These are phyloP conservation scores for Mycena crocata DNA, from an alignment of 768 basidiomycete genomes.

Conservation along the genomic window DNA sequence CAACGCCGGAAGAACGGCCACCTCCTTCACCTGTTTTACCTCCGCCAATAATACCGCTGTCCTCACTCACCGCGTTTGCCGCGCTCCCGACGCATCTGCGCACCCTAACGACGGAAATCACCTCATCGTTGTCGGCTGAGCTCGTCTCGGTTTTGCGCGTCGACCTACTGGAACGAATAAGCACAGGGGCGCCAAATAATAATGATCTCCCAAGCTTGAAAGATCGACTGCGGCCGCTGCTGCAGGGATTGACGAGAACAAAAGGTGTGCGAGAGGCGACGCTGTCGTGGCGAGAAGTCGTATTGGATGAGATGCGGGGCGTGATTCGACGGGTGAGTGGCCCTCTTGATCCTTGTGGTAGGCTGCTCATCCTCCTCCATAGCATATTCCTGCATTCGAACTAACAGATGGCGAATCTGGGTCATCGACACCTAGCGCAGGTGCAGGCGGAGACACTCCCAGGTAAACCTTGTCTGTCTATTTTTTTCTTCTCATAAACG, in stretches of 20 bases:
- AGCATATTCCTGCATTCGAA: slow-evolving; percentile 62
- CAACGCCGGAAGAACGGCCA: slow-evolving; percentile 51
- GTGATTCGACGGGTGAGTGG: slow-evolving; percentile 69
- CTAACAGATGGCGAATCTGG: slow-evolving; percentile 60
- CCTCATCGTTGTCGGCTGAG: slow-evolving; percentile 80
- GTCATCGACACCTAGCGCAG: slow-evolving; percentile 29
- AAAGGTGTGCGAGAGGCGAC: slow-evolving; percentile 76
- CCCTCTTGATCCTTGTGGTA: background rate
- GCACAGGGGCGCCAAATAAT: slow-evolving; percentile 33
- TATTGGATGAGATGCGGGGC: slow-evolving; percentile 67
- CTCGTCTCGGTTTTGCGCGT: slow-evolving; percentile 76
- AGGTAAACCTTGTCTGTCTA: slow-evolving; percentile 18
- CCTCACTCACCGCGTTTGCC: slow-evolving; percentile 77
- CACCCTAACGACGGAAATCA: slow-evolving; percentile 80
- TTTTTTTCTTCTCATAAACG: background rate
- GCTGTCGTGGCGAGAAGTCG: slow-evolving; percentile 76
- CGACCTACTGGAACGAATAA: slow-evolving; percentile 71
- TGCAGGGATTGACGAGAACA: slow-evolving; percentile 83
- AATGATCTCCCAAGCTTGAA: slow-evolving; percentile 59
- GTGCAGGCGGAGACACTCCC: slow-evolving; percentile 7
- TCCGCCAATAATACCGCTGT: slow-evolving; percentile 62
- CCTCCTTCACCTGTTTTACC: slow-evolving; percentile 33
- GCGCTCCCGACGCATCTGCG: slow-evolving; percentile 80
- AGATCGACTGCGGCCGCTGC: slow-evolving; percentile 76
- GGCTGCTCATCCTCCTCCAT: slow-evolving; percentile 6